Percentiles rank a stretch among this genome's conserved stretches.
Conservation (phyloP, 1,284 basidiomycete genomes). For the Rhodotorula sp. region DNA sequence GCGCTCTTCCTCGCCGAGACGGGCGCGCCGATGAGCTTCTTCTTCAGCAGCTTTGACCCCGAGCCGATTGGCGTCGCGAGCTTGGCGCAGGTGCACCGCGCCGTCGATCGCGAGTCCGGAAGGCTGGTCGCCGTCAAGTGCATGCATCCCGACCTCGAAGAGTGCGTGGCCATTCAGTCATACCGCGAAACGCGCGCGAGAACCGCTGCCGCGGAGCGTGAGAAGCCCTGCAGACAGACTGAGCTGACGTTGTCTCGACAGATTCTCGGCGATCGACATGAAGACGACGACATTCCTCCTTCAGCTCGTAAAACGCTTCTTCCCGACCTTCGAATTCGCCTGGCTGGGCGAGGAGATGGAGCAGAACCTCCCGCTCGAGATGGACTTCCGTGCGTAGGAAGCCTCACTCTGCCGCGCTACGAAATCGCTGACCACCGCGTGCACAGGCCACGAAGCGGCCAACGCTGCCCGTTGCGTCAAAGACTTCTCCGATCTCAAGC, state of each 20-base stretch:
- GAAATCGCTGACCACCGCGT: not conserved
- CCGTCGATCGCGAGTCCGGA: conserved; percentile 68
- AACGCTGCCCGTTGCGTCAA: conserved; percentile 72
- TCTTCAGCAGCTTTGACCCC: conserved; percentile 76
- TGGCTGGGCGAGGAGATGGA: conserved; percentile 93
- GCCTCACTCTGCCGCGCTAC: not conserved
- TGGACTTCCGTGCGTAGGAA: conserved; percentile 68
- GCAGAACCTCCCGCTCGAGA: conserved; percentile 75
- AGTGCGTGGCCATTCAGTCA: conserved; percentile 9
- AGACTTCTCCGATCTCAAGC: conserved; percentile 69
- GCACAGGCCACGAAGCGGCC: conserved; percentile 72
- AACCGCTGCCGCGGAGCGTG: no score
- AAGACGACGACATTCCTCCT: conserved; percentile 53
- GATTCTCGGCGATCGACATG: conserved; percentile 89
- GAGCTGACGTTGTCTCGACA: not conserved
- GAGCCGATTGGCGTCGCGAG: conserved; percentile 91
- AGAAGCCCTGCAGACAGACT: no score
- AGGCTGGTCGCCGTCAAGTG: conserved; percentile 90
- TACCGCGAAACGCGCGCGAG: no score
- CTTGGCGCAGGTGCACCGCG: conserved; percentile 92
- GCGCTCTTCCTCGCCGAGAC: conserved; percentile 71
- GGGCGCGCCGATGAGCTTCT: conserved; percentile 53
- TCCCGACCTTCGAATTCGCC: conserved; percentile 83
- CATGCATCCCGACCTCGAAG: conserved; percentile 87
- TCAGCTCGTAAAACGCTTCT: conserved; percentile 81